phyloP scores from a whole-genome alignment of 306 rosid genomes.

The Ochetophila trinervis region DNA sequence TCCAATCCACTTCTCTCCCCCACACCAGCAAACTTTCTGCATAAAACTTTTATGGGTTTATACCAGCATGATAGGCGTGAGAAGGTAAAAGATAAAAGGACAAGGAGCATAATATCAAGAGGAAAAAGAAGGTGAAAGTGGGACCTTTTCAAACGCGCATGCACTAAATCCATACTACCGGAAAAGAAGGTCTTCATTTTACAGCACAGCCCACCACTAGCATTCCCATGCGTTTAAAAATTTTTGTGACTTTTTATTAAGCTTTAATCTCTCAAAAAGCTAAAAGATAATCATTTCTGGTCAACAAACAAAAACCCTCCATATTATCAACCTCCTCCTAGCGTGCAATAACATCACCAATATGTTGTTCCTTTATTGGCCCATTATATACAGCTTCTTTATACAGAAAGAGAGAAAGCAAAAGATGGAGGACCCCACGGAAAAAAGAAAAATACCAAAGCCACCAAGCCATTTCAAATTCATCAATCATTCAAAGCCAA shows the following conservation, averaged over 20 bases:
- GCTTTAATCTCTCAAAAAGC: slow-evolving; percentile 50
- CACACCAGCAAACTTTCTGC: slow-evolving; percentile 47
- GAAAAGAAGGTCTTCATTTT: slow-evolving; percentile 53
- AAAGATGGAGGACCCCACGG: slow-evolving; percentile 26
- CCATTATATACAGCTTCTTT: slow-evolving; percentile 39
- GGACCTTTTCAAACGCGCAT: slow-evolving; percentile 84
- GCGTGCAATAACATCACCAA: slow-evolving; percentile 34
- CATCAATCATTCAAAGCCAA: slow-evolving; percentile 40
- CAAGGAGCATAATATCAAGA: slow-evolving; percentile 44
- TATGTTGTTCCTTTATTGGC: slow-evolving; percentile 43
- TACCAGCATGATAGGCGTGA: slow-evolving; percentile 41
- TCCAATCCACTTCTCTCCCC: slow-evolving; percentile 28
- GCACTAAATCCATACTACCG: slow-evolving; percentile 52
- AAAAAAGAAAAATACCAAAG: slow-evolving; percentile 3
- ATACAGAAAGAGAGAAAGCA: slow-evolving; percentile 30
- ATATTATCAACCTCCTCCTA: slow-evolving; percentile 6
- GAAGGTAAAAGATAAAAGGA: slow-evolving; percentile 34
- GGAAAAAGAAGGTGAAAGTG: slow-evolving; percentile 35
- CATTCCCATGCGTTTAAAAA: slow-evolving; percentile 46
- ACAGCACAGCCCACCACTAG: slow-evolving; percentile 71
- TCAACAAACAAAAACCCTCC: slow-evolving; percentile 37
- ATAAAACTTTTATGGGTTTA: slow-evolving; percentile 32
- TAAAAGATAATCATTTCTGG: slow-evolving; percentile 39
- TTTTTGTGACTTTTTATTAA: slow-evolving; percentile 38
- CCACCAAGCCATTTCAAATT: slow-evolving; percentile 36